Conservation (phyloP, 1,139 yeast genomes). For the Scheffersomyces titani region DNA sequence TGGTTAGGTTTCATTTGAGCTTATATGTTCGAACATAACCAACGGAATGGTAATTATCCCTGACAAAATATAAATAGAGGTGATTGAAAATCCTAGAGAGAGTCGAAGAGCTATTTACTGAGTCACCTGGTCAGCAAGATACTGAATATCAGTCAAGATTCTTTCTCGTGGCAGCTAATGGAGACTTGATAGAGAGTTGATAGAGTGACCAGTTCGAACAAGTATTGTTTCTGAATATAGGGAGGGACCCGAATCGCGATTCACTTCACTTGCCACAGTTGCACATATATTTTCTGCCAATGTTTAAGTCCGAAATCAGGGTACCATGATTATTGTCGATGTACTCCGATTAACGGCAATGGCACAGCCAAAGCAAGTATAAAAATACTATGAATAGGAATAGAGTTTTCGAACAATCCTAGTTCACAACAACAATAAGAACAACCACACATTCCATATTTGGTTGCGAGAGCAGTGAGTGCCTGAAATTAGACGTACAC, state of each 20-base stretch:
- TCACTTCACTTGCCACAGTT: background rate
- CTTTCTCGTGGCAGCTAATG: too few species aligned
- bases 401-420: background rate
- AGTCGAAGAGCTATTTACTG: too few species aligned
- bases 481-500: background rate
- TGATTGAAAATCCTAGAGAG: too few species aligned
- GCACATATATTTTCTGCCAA: background rate
- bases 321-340: background rate
- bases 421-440: background rate
- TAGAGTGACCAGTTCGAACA: too few species aligned
- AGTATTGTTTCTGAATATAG: background rate
- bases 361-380: background rate
- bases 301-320: background rate
- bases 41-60: too few species aligned
- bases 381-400: background rate
- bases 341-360: background rate
- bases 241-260: background rate
- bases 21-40: too few species aligned
- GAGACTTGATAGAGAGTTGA: too few species aligned
- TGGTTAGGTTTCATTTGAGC: too few species aligned
- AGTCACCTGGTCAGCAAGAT: too few species aligned
- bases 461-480: background rate
- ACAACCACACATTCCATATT: background rate
- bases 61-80: too few species aligned
- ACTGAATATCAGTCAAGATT: too few species aligned